These are phyloP conservation scores for Sindora glabra DNA, from an alignment of 306 rosid species.

Conservation along the genomic window DNA sequence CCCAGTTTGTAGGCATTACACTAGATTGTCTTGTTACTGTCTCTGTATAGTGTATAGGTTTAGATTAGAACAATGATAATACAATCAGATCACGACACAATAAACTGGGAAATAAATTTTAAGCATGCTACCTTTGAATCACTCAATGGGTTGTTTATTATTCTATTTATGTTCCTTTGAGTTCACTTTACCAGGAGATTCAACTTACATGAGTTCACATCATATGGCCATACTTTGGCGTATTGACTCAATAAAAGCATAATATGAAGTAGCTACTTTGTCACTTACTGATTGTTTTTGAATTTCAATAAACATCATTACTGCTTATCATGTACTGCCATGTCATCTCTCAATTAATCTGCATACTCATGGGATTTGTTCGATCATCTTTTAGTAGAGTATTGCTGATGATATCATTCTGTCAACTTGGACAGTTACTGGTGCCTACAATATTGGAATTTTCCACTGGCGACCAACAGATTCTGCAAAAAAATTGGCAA, in stretches of 20 bases:
- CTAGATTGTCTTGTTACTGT: background rate
- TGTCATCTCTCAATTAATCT: conserved; percentile 1
- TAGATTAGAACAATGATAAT: background rate
- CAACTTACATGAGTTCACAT: background rate
- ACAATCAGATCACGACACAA: background rate
- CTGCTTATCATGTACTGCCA: background rate
- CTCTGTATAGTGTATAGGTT: conserved; percentile 5
- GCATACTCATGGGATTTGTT: background rate
- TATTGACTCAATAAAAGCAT: background rate
- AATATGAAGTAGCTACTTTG: background rate
- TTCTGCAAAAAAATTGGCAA: conserved; percentile 71
- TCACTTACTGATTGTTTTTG: background rate
- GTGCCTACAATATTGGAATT: conserved; percentile 89
- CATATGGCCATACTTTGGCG: background rate
- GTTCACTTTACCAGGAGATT: background rate
- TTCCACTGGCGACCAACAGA: conserved; percentile 94
- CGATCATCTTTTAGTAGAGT: background rate
- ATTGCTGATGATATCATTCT: background rate
- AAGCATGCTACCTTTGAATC: background rate
- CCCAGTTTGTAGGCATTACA: background rate
- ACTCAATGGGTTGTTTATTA: background rate
- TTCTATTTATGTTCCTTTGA: background rate
- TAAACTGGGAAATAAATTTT: background rate
- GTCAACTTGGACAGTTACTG: conserved; percentile 45
- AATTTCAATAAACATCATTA: background rate